These are phyloP conservation scores for Metschnikowia peoriensis DNA, from an alignment of 805 yeast species.

Conservation along the genomic window DNA sequence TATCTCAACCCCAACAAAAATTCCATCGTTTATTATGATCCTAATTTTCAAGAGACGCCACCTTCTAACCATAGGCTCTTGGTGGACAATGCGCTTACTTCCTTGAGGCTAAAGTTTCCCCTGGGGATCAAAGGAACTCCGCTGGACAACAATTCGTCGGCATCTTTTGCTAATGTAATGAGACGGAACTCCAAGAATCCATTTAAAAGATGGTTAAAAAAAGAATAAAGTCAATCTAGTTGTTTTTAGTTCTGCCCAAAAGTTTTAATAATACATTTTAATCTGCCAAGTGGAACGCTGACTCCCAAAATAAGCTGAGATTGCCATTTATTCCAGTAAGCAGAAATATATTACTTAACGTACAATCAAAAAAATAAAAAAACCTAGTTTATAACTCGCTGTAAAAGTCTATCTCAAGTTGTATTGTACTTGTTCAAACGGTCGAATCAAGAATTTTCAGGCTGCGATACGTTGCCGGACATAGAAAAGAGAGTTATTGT, in stretches of 20 bases:
- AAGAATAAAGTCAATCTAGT: conserved; percentile 5
- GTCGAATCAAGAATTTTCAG: too few relatives aligned
- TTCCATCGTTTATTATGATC: conserved; percentile 31
- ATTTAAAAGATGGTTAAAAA: conserved; percentile 40
- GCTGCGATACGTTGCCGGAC: too few relatives aligned
- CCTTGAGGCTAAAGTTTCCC: conserved; percentile 33
- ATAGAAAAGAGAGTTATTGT: too few relatives aligned
- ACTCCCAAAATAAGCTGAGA: too few relatives aligned
- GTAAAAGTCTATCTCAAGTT: too few relatives aligned
- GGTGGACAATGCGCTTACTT: conserved; percentile 32
- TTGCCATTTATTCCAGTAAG: too few relatives aligned
- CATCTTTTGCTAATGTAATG: conserved; percentile 24
- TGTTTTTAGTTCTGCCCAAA: background rate
- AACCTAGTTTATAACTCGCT: too few relatives aligned
- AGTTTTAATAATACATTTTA: background rate
- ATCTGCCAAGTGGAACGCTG: background rate
- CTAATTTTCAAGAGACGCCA: conserved; percentile 19
- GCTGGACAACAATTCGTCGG: conserved; percentile 23
- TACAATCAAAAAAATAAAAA: too few relatives aligned
- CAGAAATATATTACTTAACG: too few relatives aligned
- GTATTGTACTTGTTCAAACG: too few relatives aligned
- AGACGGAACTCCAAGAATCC: conserved; percentile 33
- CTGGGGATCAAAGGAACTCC: conserved; percentile 15
- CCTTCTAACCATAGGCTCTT: conserved; percentile 27
- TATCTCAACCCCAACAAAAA: conserved; percentile 33